Conservation (phyloP, 2,329 filamentous ascomycete species). For the Trichoderma sp. region DNA sequence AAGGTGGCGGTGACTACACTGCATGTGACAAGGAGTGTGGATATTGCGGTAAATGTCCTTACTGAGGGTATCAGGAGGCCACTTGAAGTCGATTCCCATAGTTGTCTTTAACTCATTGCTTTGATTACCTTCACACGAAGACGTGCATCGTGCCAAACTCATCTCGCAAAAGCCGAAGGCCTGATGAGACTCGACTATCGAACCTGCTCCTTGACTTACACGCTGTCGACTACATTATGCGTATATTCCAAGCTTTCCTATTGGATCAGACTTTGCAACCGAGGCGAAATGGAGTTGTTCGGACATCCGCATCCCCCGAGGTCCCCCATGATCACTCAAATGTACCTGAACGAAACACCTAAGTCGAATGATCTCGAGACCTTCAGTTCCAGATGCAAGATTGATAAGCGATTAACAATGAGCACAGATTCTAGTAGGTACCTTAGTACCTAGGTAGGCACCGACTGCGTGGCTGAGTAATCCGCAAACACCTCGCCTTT, state of each 20-base stretch:
- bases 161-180: too few species aligned
- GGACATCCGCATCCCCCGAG: conserved; percentile 4
- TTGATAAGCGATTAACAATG: conserved; percentile 6
- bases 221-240: background rate
- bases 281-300: background rate
- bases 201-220: background rate
- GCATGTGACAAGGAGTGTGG: conserved; percentile 38
- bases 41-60: conserved; percentile 36
- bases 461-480: conserved; percentile 3
- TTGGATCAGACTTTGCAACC: background rate
- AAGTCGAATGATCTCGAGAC: background rate
- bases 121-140: background rate
- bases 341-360: too few species aligned
- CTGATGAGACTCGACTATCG: background rate
- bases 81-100: background rate
- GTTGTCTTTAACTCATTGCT: background rate
- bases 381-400: background rate
- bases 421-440: too few species aligned
- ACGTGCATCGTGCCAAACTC: background rate
- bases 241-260: too few species aligned
- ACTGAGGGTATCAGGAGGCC: background rate
- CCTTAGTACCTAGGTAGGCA: too few species aligned
- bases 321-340: background rate
- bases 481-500: background rate
- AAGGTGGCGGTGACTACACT: conserved; percentile 32